These are phyloP conservation scores for Monoraphidium neglectum DNA, from an alignment of 139 green algal species.

Conservation along the genomic window DNA sequence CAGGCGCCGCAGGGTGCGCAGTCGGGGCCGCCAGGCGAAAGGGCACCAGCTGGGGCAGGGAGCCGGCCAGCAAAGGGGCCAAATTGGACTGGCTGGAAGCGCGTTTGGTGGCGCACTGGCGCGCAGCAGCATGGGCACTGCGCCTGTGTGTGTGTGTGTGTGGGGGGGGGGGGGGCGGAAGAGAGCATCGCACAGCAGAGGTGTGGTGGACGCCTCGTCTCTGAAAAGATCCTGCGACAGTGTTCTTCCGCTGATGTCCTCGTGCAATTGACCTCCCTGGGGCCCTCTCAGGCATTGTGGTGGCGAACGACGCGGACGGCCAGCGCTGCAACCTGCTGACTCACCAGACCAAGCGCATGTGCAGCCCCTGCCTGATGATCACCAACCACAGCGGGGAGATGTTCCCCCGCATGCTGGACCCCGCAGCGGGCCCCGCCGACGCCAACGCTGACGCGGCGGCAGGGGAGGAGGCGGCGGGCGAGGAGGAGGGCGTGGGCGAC, in stretches of 20 bases:
- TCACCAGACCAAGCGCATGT: constrained; percentile 96
- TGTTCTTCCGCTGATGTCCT: too few species aligned
- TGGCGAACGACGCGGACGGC: constrained; percentile 96
- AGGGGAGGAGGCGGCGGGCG: not conserved
- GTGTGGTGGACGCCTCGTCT: too few species aligned
- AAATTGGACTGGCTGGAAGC: too few species aligned
- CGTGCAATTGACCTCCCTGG: too few species aligned
- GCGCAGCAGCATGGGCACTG: too few species aligned
- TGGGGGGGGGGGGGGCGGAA: too few species aligned
- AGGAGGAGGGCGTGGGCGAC: not conserved
- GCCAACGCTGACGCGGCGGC: not conserved
- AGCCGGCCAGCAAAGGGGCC: too few species aligned
- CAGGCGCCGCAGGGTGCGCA: not conserved
- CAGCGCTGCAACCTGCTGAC: constrained; percentile 97
- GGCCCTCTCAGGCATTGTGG: constrained; percentile 78
- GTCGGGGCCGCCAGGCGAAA: not conserved
- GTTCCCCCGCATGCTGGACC: constrained; percentile 68
- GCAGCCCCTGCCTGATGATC: constrained; percentile 86
- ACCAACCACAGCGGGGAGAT: constrained; percentile 92
- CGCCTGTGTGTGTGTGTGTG: too few species aligned
- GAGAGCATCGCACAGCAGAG: too few species aligned
- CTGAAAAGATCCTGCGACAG: too few species aligned
- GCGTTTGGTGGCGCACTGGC: too few species aligned
- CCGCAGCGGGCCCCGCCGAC: not conserved
- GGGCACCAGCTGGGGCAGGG: not conserved